Percentiles rank a stretch among this genome's conserved stretches.
Conservation (phyloP, 768 basidiomycete species). For the Podaxis sp. region DNA sequence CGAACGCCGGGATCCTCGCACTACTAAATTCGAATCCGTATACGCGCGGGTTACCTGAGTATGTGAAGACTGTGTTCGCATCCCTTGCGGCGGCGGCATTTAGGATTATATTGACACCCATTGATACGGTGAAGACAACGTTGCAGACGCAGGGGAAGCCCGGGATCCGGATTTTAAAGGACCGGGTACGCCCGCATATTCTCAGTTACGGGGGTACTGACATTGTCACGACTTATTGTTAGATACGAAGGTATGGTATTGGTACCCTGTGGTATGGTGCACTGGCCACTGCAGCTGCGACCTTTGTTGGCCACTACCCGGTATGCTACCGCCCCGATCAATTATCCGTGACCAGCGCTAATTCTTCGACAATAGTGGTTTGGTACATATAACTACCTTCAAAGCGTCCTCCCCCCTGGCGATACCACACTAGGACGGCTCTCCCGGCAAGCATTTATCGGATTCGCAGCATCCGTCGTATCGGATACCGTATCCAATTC, state of each 20-base stretch:
- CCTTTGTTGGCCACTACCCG: conserved; percentile 91
- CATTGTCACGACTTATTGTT: background rate
- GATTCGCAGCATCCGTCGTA: conserved; percentile 80
- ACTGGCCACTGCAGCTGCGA: conserved; percentile 87
- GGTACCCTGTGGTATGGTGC: conserved; percentile 88
- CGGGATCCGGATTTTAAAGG: conserved; percentile 64
- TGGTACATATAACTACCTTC: conserved; percentile 80
- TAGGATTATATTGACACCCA: conserved; percentile 87
- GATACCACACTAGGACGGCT: conserved; percentile 57
- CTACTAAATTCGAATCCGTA: conserved; percentile 76
- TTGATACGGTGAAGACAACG: conserved; percentile 95
- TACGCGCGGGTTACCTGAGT: conserved; percentile 57
- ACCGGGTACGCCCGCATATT: conserved; percentile 45
- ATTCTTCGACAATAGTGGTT: conserved; percentile 58
- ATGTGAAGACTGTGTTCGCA: conserved; percentile 78
- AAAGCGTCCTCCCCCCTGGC: conserved; percentile 56
- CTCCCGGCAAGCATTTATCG: conserved; percentile 83
- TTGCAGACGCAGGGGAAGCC: conserved; percentile 85
- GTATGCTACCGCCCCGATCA: conserved; percentile 34
- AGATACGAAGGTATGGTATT: conserved; percentile 77
- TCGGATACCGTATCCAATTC: conserved; percentile 90
- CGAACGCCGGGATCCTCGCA: conserved; percentile 89
- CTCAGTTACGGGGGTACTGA: background rate
- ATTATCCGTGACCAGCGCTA: background rate
- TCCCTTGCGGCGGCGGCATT: conserved; percentile 79